Evolutionary conservation across 371 early-diverging fungal genomes (phyloP).

Genomic region (Umbelopsis sp.): DNA sequence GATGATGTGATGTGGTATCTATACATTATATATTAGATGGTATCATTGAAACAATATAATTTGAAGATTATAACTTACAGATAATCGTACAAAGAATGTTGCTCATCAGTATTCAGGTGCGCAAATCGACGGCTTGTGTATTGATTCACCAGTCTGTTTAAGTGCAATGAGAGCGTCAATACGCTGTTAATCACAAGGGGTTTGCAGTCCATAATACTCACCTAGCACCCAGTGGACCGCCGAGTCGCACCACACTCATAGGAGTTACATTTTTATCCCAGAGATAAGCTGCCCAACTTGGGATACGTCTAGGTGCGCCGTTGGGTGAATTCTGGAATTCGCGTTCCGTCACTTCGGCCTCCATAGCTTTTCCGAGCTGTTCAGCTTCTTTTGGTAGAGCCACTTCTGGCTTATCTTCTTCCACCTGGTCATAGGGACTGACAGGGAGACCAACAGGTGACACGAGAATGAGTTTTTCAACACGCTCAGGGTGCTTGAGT

Average conservation of each 20-base stretch:
- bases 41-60: slow-evolving; percentile 9
- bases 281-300: slow-evolving; percentile 58
- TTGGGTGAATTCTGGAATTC: background rate
- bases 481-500: slow-evolving; percentile 82
- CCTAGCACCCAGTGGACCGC: slow-evolving; percentile 80
- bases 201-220: slow-evolving; percentile 55
- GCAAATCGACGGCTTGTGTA: slow-evolving; percentile 76
- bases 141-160: slow-evolving; percentile 55
- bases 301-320: slow-evolving; percentile 29
- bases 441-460: slow-evolving; percentile 81
- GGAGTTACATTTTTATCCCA: slow-evolving; percentile 84
- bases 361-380: slow-evolving; percentile 33
- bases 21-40: slow-evolving; percentile 35
- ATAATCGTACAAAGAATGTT: slow-evolving; percentile 60
- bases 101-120: slow-evolving; percentile 67
- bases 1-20: slow-evolving; percentile 79
- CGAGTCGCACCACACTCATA: slow-evolving; percentile 76
- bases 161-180: background rate
- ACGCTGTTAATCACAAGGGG: slow-evolving; percentile 23
- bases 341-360: slow-evolving; percentile 29
- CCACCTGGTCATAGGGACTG: slow-evolving; percentile 37
- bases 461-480: slow-evolving; percentile 88
- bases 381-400: slow-evolving; percentile 37
- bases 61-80: slow-evolving; percentile 38
- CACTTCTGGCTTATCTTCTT: slow-evolving; percentile 33